A percentile compares a stretch with the other conserved stretches of the same genome.
Conservation (phyloP, 2,329 filamentous ascomycete species). For the Colletotrichum tanaceti region DNA sequence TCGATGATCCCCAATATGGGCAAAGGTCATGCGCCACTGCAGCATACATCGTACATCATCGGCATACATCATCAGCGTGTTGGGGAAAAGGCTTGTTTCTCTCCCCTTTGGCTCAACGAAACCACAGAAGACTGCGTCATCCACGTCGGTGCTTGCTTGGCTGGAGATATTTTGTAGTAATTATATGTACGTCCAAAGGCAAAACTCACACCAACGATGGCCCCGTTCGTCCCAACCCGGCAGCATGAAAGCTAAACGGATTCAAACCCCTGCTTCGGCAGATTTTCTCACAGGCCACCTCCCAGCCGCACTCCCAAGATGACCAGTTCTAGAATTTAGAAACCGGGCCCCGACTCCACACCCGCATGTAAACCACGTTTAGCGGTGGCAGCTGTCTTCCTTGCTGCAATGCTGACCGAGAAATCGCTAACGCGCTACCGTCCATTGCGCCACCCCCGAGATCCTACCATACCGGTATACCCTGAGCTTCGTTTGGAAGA, state of each 20-base stretch:
- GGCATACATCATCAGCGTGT: background rate
- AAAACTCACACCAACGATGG: background rate
- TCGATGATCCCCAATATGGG: constrained; percentile 21
- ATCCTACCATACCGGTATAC: background rate
- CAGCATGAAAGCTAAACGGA: constrained; percentile 23
- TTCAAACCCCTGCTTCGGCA: constrained; percentile 28
- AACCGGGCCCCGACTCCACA: constrained; percentile 6
- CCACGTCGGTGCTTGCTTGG: constrained; percentile 6
- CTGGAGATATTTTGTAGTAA: too few relatives aligned
- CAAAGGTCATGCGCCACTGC: constrained; percentile 19
- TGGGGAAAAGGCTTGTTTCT: background rate
- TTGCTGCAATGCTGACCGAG: constrained; percentile 29
- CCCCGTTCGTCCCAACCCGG: constrained; percentile 2
- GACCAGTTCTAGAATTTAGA: background rate
- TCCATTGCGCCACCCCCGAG: constrained; percentile 17
- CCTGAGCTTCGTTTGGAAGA: background rate
- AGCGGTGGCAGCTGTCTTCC: background rate
- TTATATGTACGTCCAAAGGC: too few relatives aligned
- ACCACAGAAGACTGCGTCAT: background rate
- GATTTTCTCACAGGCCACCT: constrained; percentile 5
- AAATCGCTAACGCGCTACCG: constrained; percentile 25
- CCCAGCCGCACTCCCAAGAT: constrained; percentile 24
- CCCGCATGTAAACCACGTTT: constrained; percentile 17
- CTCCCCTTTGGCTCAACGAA: constrained; percentile 10
- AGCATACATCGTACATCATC: too few relatives aligned